Percentiles rank a stretch among this genome's conserved stretches.
Conservation (phyloP, 352 stramenopile species). For the Phytophthora fragariae region DNA sequence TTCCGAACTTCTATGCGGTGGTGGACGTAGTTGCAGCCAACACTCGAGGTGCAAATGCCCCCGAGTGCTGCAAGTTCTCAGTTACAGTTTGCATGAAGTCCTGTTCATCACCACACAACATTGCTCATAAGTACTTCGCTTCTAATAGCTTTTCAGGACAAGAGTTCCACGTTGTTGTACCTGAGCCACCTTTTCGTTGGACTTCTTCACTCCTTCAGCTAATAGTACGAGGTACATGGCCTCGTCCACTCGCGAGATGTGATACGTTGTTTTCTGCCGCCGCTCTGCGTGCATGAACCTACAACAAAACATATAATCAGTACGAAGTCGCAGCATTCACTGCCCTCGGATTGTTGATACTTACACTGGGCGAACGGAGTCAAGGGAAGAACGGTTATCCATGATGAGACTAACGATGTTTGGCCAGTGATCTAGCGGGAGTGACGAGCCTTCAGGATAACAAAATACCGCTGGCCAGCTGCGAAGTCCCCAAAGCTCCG, state of each 20-base stretch:
- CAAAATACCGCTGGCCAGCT: conserved; percentile 86
- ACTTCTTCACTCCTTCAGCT: conserved; percentile 70
- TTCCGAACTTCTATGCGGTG: conserved; percentile 20
- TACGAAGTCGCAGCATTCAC: too few relatives aligned
- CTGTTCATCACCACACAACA: conserved; percentile 26
- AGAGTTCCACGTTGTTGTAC: conserved; percentile 34
- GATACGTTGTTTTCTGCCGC: conserved; percentile 73
- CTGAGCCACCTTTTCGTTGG: conserved; percentile 76
- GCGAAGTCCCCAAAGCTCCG: conserved; percentile 79
- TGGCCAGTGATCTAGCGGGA: conserved; percentile 80
- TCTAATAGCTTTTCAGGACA: background rate
- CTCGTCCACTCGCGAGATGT: conserved; percentile 77
- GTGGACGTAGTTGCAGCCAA: conserved; percentile 11
- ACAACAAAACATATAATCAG: background rate
- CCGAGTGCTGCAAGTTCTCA: conserved; percentile 76
- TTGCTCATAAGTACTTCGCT: background rate
- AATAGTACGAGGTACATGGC: conserved; percentile 80
- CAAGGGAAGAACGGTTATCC: conserved; percentile 73
- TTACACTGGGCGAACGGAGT: conserved; percentile 65
- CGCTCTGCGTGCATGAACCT: conserved; percentile 78
- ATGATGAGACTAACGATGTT: conserved; percentile 91
- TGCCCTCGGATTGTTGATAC: conserved; percentile 9
- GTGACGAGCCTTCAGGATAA: conserved; percentile 65
- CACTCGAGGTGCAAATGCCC: conserved; percentile 58
- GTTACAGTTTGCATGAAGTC: conserved; percentile 88